A percentile compares a stretch with the other conserved stretches of the same genome.
Conservation (phyloP, 1,139 yeast genomes). For the Hyphopichia wangnamkhiaoensis region DNA sequence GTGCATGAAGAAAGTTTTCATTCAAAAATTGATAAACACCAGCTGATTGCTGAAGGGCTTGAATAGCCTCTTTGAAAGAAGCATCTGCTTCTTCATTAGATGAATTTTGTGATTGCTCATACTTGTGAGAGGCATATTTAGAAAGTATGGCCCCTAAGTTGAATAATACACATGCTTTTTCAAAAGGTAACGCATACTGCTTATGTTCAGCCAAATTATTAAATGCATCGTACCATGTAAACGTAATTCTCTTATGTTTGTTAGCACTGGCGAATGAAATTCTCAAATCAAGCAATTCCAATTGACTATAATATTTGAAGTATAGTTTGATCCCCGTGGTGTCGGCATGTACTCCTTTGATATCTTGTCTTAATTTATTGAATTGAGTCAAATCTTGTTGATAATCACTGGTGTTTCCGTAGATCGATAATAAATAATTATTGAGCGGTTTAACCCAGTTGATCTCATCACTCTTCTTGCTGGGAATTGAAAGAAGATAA, state of each 20-base stretch:
- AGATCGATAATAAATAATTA: constrained; percentile 58
- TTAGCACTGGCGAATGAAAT: constrained; percentile 64
- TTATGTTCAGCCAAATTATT: constrained; percentile 38
- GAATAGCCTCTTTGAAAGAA: constrained; percentile 56
- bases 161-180: constrained; percentile 82
- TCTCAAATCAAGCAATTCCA: constrained; percentile 78
- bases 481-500: constrained; percentile 35
- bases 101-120: constrained; percentile 45
- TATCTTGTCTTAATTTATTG: constrained; percentile 62
- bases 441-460: constrained; percentile 70
- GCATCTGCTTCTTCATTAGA: constrained; percentile 37
- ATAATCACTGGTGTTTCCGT: constrained; percentile 64
- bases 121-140: constrained; percentile 54
- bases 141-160: constrained; percentile 50
- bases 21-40: constrained; percentile 73
- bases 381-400: constrained; percentile 56
- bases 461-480: constrained; percentile 58
- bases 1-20: constrained; percentile 88
- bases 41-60: constrained; percentile 71
- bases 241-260: constrained; percentile 53
- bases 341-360: constrained; percentile 58
- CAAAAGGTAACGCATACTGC: constrained; percentile 71
- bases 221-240: constrained; percentile 83
- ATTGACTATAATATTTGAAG: constrained; percentile 75
- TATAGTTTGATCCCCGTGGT: constrained; percentile 51